phyloP scores from a whole-genome alignment of 2,329 filamentous ascomycete species.

The Chaetomium olivaceum region DNA sequence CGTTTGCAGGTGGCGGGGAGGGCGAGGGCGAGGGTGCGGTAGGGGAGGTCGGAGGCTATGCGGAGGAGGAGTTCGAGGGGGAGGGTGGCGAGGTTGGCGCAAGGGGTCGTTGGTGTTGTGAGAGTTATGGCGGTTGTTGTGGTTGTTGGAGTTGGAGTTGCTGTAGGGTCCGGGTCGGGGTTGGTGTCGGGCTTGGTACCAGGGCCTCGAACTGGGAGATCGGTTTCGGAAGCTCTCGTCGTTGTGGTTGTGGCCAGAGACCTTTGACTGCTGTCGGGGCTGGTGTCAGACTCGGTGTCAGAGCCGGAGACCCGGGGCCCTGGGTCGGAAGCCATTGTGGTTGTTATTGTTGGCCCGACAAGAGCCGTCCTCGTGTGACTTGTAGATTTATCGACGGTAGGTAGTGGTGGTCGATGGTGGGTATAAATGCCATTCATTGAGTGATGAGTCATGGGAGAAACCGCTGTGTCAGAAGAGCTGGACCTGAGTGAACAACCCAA shows the following conservation, averaged over 20 bases:
- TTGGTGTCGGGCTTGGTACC: neutral
- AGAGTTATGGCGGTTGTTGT: neutral
- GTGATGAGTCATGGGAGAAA: neutral
- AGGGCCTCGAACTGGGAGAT: neutral
- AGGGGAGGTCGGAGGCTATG: constrained; percentile 17
- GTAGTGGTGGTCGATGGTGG: neutral
- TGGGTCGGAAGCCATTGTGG: neutral
- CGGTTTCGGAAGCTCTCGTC: too few relatives aligned
- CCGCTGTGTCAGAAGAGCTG: too few relatives aligned
- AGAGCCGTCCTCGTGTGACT: neutral
- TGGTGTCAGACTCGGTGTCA: too few relatives aligned
- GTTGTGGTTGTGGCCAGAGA: too few relatives aligned
- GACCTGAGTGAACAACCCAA: neutral
- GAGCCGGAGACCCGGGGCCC: too few relatives aligned
- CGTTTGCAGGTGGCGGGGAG: constrained; percentile 7
- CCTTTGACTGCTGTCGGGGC: too few relatives aligned
- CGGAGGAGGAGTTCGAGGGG: constrained; percentile 23
- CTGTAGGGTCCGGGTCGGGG: neutral
- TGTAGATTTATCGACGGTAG: neutral
- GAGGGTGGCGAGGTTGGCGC: constrained; percentile 2
- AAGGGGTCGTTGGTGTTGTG: neutral
- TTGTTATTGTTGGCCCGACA: neutral
- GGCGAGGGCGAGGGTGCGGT: constrained; percentile 9
- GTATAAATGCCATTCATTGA: too few relatives aligned
- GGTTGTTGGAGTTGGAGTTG: neutral